Evolutionary conservation across 2,329 filamentous ascomycete genomes (phyloP), one percentile per base, ranked within the genome.

Genomic region (Botryosphaeria dothidea): DNA sequence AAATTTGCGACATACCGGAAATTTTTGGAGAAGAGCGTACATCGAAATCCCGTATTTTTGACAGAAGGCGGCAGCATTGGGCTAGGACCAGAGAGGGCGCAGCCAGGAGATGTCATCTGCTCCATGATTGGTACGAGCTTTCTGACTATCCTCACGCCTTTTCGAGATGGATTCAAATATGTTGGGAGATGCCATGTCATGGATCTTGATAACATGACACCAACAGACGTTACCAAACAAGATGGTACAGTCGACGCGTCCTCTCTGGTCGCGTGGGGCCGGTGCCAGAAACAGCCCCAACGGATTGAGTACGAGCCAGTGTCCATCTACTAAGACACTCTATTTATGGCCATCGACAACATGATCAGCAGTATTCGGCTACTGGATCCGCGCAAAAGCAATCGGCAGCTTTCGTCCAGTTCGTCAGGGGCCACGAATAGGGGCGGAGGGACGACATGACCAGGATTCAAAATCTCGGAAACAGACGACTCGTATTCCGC

Each of bases 351-450:
- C 8, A 17, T 23, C 41, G 6, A 4, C 31, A 25, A 17, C 21
- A n/a, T 4, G 52, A 56, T 56, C 52, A 56, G 31, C 52, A 56
- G 19, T 41, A 15, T 38, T 56, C 52, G 52, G 52, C 34, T 56
- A 56, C 13, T 19, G 52, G 52, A 56, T 41, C 34, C 27, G 21
- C 21, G 27, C 21, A n/a, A 17, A 23, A 31, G 52, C 52, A 29
- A 41, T 41, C 23, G 34, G 31, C 36, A 56, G 31, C 34, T 3
- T 6, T n/a, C 2, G 52, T 25, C 23, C 52, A 41, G 52, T 21
- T 52, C 49, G n/a, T 58, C 54, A 58, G 54, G 54, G 54, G 54
- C 36, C 54, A 41, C 9, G 38, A 43, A 58, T 58, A 56, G 54
- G 54, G 36, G 36, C 54, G 9, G 34, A 19, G 17, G 15, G 11